phyloP scores from a whole-genome alignment of 805 yeast genomes.

The Phaffomyces thermotolerans region DNA sequence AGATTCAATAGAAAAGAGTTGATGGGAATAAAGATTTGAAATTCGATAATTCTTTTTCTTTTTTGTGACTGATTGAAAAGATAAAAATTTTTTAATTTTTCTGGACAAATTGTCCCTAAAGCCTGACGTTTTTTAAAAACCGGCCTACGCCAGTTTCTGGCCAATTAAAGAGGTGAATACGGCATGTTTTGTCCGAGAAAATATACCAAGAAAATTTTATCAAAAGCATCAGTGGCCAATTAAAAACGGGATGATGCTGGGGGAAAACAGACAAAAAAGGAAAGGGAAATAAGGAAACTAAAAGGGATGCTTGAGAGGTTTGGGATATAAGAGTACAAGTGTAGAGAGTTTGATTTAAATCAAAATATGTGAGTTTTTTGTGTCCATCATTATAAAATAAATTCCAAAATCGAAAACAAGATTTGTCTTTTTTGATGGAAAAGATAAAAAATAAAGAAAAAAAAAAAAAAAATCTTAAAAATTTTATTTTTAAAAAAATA shows the following conservation, averaged over 20 bases:
- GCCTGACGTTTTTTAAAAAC: not conserved
- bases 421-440: too few species aligned
- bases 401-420: too few species aligned
- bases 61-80: conserved; percentile 9
- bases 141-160: not conserved
- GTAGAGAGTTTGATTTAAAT: too few species aligned
- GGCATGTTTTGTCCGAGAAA: not conserved
- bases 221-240: conserved; percentile 22
- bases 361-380: too few species aligned
- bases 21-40: not conserved
- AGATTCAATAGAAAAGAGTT: not conserved
- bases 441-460: too few species aligned
- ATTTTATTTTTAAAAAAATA: too few species aligned
- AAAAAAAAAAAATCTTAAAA: too few species aligned
- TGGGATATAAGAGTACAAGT: too few species aligned
- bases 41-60: too few species aligned
- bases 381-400: too few species aligned
- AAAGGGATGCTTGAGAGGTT: too few species aligned
- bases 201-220: conserved; percentile 15
- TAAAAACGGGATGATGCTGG: not conserved
- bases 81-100: conserved; percentile 5
- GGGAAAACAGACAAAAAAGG: not conserved
- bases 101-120: not conserved
- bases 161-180: not conserved
- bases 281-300: too few species aligned